phyloP scores from a whole-genome alignment of 345 rosid species.

The Erucastrum elatum region DNA sequence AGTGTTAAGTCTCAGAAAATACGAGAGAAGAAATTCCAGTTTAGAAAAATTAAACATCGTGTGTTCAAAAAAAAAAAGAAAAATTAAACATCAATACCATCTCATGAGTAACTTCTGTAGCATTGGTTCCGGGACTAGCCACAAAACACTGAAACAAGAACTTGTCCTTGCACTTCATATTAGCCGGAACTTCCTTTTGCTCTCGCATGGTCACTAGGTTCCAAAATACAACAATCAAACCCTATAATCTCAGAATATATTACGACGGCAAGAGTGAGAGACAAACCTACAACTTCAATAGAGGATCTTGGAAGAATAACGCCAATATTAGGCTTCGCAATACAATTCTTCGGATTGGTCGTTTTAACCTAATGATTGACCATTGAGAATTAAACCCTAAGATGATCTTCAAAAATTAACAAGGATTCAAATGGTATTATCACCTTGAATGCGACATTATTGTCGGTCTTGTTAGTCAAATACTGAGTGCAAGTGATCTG shows the following conservation, averaged over 20 bases:
- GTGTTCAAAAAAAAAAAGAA: too few relatives aligned
- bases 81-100: too few relatives aligned
- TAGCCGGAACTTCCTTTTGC: constrained; percentile 75
- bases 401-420: neutral
- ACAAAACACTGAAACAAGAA: constrained; percentile 72
- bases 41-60: too few relatives aligned
- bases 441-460: constrained; percentile 84
- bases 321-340: constrained; percentile 85
- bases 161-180: constrained; percentile 90
- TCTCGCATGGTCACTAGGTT: constrained; percentile 88
- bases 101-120: constrained; percentile 39
- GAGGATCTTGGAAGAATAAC: constrained; percentile 64
- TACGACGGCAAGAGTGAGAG: neutral
- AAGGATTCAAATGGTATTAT: neutral
- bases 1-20: too few relatives aligned
- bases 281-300: constrained; percentile 64
- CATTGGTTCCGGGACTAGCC: constrained; percentile 56
- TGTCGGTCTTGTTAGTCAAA: constrained; percentile 61
- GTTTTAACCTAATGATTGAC: constrained; percentile 65
- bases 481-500: constrained; percentile 74
- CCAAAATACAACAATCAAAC: neutral
- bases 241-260: neutral
- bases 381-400: too few relatives aligned
- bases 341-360: constrained; percentile 81
- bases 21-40: too few relatives aligned